These are phyloP conservation scores for Rhexocercosporidium sp. DNA, from an alignment of 2,329 filamentous ascomycete species.

Conservation along the genomic window DNA sequence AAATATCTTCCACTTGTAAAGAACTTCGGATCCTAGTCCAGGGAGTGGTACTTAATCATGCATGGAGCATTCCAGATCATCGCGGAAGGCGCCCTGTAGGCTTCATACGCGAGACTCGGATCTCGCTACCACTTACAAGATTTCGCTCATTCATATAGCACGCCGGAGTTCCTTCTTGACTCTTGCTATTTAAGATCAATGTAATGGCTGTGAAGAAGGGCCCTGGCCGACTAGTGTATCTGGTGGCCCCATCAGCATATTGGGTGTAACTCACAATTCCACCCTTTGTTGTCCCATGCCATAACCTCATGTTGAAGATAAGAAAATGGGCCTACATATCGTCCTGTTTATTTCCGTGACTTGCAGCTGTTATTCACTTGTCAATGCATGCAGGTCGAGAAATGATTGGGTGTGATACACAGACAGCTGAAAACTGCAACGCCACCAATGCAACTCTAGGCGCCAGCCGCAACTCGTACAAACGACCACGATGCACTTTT, in stretches of 20 bases:
- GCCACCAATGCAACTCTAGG: slow-evolving; percentile 8
- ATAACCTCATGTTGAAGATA: not conserved
- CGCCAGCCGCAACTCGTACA: not conserved
- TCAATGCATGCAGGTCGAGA: not conserved
- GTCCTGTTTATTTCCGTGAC: not conserved
- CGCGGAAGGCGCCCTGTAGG: not conserved
- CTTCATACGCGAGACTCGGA: not conserved
- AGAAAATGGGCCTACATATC: not conserved
- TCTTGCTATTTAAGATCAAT: not conserved
- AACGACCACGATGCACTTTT: not conserved
- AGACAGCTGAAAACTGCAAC: slow-evolving; percentile 5
- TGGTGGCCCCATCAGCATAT: not conserved
- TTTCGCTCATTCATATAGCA: not conserved
- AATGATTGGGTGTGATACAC: not conserved
- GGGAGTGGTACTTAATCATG: not conserved
- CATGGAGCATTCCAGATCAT: not conserved
- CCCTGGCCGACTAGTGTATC: not conserved
- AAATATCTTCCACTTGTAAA: not conserved
- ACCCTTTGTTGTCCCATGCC: not conserved
- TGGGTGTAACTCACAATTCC: not conserved
- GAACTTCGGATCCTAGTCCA: not conserved
- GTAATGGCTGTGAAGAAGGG: not conserved
- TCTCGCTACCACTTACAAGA: not conserved
- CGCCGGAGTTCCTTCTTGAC: not conserved
- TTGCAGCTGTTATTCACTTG: not conserved